Percentiles rank a stretch among this genome's conserved stretches.
Evolutionary conservation across 192 early-diverging fungal genomes (phyloP).

Genomic region (Podila minutissima): DNA sequence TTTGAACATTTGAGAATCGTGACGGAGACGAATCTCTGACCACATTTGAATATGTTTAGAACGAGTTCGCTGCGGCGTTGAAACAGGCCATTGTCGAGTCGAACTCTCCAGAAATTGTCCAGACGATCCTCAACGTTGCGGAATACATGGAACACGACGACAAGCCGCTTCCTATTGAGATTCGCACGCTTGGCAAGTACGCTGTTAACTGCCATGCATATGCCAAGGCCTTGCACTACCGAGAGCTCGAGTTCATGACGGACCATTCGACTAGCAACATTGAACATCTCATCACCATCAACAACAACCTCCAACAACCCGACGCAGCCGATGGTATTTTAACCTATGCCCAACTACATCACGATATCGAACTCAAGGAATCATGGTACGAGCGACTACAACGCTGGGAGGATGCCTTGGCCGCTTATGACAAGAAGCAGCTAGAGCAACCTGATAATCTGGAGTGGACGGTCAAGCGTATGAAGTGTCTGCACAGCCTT

Average conservation of each 20-base stretch:
- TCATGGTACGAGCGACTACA: conserved; percentile 94
- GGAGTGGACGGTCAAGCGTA: conserved; percentile 80
- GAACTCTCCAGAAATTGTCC: conserved; percentile 89
- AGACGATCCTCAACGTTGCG: conserved; percentile 91
- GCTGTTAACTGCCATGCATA: conserved; percentile 93
- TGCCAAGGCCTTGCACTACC: conserved; percentile 98
- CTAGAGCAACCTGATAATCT: conserved; percentile 75
- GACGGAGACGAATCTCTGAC: not conserved
- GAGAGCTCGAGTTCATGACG: conserved; percentile 90
- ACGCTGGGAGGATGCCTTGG: conserved; percentile 93
- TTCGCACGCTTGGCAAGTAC: conserved; percentile 86
- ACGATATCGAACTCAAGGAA: conserved; percentile 85
- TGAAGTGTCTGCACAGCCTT: conserved; percentile 92
- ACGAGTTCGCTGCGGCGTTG: conserved; percentile 84
- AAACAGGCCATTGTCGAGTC: conserved; percentile 81
- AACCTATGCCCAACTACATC: conserved; percentile 84
- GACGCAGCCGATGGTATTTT: conserved; percentile 97
- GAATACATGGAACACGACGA: conserved; percentile 99
- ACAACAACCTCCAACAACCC: conserved; percentile 93
- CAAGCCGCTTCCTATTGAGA: conserved; percentile 93
- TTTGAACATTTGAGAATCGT: not conserved
- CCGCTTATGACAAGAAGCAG: conserved; percentile 82
- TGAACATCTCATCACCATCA: conserved; percentile 91
- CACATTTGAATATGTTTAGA: conserved; percentile 31
- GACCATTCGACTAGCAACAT: conserved; percentile 87